phyloP scores from a whole-genome alignment of 495 filamentous ascomycete genomes.

The Glutinoglossum americanum region DNA sequence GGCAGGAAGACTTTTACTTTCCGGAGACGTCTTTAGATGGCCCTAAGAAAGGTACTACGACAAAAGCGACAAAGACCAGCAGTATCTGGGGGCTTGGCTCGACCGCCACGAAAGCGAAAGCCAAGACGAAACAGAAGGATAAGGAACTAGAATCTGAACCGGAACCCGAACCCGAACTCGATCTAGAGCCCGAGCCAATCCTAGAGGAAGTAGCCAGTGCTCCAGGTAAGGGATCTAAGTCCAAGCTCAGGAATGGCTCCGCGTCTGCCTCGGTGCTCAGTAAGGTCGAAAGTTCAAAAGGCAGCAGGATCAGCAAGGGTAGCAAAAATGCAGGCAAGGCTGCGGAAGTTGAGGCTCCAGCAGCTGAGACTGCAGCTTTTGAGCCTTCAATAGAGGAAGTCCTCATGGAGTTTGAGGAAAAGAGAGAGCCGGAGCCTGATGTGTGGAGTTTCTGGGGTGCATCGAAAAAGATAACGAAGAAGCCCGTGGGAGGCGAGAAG shows the following conservation, averaged over 20 bases:
- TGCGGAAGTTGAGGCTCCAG: neutral
- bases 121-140: constrained; percentile 3
- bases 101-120: constrained; percentile 1
- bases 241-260: neutral
- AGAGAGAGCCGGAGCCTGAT: neutral
- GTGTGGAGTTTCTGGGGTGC: constrained; percentile 3
- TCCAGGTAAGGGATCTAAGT: neutral
- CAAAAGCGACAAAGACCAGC: constrained; percentile 2
- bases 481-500: neutral
- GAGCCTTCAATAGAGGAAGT: neutral
- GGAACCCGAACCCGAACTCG: neutral
- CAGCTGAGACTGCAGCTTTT: neutral
- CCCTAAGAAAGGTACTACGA: neutral
- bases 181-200: neutral
- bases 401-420: neutral
- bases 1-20: neutral
- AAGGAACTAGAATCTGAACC: neutral
- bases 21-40: neutral
- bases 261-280: neutral
- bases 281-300: neutral
- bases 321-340: neutral
- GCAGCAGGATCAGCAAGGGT: neutral
- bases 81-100: constrained; percentile 3
- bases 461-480: constrained; percentile 1
- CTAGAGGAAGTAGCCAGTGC: neutral